Base-by-base conservation (phyloP, 2,329 filamentous ascomycete species). In the Neodidymelliopsis sp. region DNA sequence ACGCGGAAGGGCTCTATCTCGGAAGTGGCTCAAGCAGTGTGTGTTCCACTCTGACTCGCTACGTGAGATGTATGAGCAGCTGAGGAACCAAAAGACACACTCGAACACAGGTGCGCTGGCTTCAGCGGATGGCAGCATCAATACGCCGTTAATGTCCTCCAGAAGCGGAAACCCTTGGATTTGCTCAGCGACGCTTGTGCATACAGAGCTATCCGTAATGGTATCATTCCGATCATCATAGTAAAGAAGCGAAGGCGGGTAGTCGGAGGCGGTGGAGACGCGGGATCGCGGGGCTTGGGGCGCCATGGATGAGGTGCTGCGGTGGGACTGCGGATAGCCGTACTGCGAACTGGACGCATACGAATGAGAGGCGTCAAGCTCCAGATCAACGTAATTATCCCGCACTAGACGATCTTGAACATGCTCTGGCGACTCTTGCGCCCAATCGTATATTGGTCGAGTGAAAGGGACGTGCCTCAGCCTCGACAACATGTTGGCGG, bases 71-170 rank as follows among this genome's bases (percentile, higher is more conserved):
- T 64, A 65, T 4, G 11, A 13, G 54, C 70, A 73, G 41, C 48
- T 56, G 6, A 73, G 56, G 53, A 71, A 73, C 65, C 61, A 64
- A 49, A 73, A 72, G 2, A 59, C 55, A 42, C 70, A 73, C 34
- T 70, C 66, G 39, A 60, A 70, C 2, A 57, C 25, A 5, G 66
- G 60, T 5, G 28, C 13, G 8, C 28, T 37, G 22, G 39, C 13
- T 19, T 51, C 42, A 7, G 47, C 39, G 16, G 23, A 38, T 11
- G 52, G 62, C 11, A 53, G 46, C 13, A 62, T 57, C 13, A 70
- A 54, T 5, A 70, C 60, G 29, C 67, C 68, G 29, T 70, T 60
- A 12, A 53, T 47, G 13, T 70, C 65, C 12, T 66, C 60, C 1
- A 71, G 59, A 49, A 66, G 28, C 3, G 52, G 56, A 4, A 65